These are phyloP conservation scores for Fraxinus albicans DNA, from an alignment of 305 asterid genomes.

Conservation along the genomic window DNA sequence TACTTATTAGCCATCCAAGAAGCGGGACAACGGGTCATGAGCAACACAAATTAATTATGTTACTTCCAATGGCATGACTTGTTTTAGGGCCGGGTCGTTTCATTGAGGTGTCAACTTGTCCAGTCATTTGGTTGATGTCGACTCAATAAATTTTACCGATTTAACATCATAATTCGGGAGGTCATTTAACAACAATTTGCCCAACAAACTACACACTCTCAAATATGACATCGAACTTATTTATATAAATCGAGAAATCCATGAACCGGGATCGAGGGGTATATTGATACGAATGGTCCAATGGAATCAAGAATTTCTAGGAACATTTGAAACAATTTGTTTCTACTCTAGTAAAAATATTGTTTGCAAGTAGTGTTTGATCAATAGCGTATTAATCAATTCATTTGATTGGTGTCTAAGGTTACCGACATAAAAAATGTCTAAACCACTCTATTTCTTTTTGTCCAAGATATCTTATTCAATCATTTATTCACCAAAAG, in stretches of 20 bases:
- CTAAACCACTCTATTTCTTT: background rate
- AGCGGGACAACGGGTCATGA: too few relatives aligned
- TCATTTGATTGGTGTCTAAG: background rate
- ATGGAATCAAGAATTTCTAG: background rate
- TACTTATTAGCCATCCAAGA: too few relatives aligned
- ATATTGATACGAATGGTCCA: background rate
- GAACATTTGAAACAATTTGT: background rate
- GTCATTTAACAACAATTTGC: too few relatives aligned
- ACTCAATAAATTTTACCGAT: too few relatives aligned
- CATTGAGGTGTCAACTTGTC: too few relatives aligned
- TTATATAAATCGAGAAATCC: background rate
- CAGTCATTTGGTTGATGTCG: too few relatives aligned
- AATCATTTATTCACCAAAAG: background rate
- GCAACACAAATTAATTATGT: too few relatives aligned
- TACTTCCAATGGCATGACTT: too few relatives aligned
- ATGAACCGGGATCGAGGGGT: background rate
- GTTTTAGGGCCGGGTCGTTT: too few relatives aligned
- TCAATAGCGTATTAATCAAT: background rate
- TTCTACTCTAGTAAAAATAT: too few relatives aligned
- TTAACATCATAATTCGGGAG: too few relatives aligned
- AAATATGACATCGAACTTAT: background rate
- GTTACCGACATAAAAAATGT: background rate
- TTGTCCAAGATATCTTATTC: background rate
- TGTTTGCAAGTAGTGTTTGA: background rate
- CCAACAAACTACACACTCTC: background rate